Conservation (phyloP, 768 basidiomycete species). For the Trametes coccinea region DNA sequence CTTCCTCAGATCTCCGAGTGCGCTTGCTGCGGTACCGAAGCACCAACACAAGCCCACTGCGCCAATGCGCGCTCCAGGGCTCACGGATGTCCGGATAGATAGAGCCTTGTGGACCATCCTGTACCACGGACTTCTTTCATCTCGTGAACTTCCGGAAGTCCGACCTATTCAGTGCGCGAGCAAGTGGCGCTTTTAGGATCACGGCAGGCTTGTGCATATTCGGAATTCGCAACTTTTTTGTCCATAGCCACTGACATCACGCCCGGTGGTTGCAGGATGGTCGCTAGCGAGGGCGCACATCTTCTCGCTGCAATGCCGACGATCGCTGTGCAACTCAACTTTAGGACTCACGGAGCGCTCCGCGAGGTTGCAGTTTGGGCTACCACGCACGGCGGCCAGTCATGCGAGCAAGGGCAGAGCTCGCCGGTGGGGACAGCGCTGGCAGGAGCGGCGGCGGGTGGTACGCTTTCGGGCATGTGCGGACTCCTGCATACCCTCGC, state of each 20-base stretch:
- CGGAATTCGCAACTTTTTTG: neutral
- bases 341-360: neutral
- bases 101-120: neutral
- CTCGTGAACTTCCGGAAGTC: neutral
- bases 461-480: no score
- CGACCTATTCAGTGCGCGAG: neutral
- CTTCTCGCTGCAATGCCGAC: neutral
- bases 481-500: no score
- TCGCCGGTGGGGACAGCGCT: no score
- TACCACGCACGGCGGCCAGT: no score
- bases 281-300: neutral
- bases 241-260: constrained; percentile 1
- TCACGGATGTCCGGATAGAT: neutral
- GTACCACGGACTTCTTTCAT: neutral
- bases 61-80: neutral
- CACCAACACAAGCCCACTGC: neutral
- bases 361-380: neutral
- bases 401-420: no score
- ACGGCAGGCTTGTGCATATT: neutral
- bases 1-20: neutral
- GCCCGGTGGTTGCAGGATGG: neutral
- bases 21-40: constrained; percentile 6
- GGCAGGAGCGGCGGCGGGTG: no score
- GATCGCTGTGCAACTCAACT: neutral
- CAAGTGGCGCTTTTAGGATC: neutral